Percentiles rank a stretch among this genome's conserved stretches.
phyloP scores from a whole-genome alignment of 768 basidiomycete species.

The Cyathus striatus region DNA sequence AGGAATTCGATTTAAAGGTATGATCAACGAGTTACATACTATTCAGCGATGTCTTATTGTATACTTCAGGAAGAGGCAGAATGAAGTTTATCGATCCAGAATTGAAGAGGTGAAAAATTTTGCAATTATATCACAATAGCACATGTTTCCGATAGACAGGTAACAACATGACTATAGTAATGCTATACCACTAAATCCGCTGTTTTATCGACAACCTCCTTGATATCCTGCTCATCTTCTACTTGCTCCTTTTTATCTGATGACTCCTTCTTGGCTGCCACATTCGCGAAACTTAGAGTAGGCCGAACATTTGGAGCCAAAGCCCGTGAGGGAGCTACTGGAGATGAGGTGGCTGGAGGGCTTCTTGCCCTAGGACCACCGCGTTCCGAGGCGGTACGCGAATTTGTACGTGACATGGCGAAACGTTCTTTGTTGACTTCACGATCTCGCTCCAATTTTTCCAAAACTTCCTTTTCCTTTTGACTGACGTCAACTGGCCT shows the following conservation, averaged over 20 bases:
- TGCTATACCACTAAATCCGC: slow-evolving; percentile 4
- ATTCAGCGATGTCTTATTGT: not conserved
- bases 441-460: slow-evolving; percentile 66
- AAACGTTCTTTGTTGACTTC: slow-evolving; percentile 49
- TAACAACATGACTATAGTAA: not conserved
- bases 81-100: slow-evolving; percentile 68
- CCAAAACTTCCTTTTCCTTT: slow-evolving; percentile 70
- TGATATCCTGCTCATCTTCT: slow-evolving; percentile 8
- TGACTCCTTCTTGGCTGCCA: slow-evolving; percentile 49
- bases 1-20: slow-evolving; percentile 66
- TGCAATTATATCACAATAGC: not conserved
- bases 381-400: slow-evolving; percentile 47
- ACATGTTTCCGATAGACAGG: not conserved
- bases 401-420: slow-evolving; percentile 48
- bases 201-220: slow-evolving; percentile 5
- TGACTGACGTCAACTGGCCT: slow-evolving; percentile 83
- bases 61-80: slow-evolving; percentile 46
- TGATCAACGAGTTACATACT: slow-evolving; percentile 4
- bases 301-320: slow-evolving; percentile 55
- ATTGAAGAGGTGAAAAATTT: slow-evolving; percentile 2
- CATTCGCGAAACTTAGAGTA: slow-evolving; percentile 77
- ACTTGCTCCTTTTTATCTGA: slow-evolving; percentile 10
- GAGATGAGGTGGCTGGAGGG: slow-evolving; percentile 23
- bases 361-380: slow-evolving; percentile 24
- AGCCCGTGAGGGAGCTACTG: slow-evolving; percentile 18